Conservation (phyloP, 2,329 filamentous ascomycete genomes). For the Basipetospora chlamydospora region DNA sequence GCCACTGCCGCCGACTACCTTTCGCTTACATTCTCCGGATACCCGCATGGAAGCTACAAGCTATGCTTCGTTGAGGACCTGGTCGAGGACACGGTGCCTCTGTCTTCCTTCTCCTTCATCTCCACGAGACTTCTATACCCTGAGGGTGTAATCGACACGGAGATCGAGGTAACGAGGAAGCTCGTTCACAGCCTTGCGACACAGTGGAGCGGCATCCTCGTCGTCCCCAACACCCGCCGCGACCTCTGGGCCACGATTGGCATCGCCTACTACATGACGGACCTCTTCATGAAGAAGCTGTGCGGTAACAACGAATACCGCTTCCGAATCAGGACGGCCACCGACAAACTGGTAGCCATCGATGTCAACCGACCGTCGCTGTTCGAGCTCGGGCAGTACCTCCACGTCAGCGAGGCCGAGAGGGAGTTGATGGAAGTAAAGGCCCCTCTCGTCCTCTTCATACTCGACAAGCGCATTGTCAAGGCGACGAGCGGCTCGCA, state of each 20-base stretch:
- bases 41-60: constrained; percentile 85
- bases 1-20: constrained; percentile 84
- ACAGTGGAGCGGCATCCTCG: constrained; percentile 90
- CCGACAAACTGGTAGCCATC: constrained; percentile 66
- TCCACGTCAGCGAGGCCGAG: constrained; percentile 74
- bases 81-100: constrained; percentile 55
- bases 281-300: constrained; percentile 77
- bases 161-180: constrained; percentile 66
- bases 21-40: constrained; percentile 74
- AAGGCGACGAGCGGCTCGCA: constrained; percentile 70
- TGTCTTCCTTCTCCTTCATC: constrained; percentile 75
- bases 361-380: constrained; percentile 75
- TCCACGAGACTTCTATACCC: constrained; percentile 77
- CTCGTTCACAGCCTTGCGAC: constrained; percentile 74
- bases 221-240: constrained; percentile 64
- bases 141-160: constrained; percentile 69
- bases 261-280: constrained; percentile 87
- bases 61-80: constrained; percentile 90
- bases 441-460: constrained; percentile 79
- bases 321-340: constrained; percentile 73
- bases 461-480: constrained; percentile 77
- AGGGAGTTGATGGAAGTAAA: constrained; percentile 84
- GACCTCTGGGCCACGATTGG: constrained; percentile 87
- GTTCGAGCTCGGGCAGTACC: constrained; percentile 59
- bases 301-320: constrained; percentile 92